phyloP scores from a whole-genome alignment of 75 land plant genomes.

The Isoetes taiwanensis region DNA sequence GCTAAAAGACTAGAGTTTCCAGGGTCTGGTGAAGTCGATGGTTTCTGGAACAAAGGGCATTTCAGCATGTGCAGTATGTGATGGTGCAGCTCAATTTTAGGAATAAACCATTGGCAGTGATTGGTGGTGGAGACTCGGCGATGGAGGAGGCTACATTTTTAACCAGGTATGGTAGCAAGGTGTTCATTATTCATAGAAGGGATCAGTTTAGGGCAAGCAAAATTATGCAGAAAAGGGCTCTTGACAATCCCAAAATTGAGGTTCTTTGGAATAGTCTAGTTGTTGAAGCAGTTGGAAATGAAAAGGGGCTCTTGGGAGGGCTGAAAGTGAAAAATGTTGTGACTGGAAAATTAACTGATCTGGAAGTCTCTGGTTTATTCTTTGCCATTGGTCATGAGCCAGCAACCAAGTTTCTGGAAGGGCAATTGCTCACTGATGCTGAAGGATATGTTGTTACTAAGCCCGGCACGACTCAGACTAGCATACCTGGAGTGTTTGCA shows the following conservation, averaged over 20 bases:
- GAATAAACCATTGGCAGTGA: slow-evolving; percentile 73
- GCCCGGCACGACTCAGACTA: slow-evolving; percentile 85
- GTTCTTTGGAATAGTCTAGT: slow-evolving; percentile 73
- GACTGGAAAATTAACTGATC: slow-evolving; percentile 36
- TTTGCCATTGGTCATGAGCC: slow-evolving; percentile 98
- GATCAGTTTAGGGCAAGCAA: slow-evolving; percentile 79
- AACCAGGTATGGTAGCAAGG: slow-evolving; percentile 83
- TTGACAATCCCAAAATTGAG: slow-evolving; percentile 78
- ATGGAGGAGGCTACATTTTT: slow-evolving; percentile 92
- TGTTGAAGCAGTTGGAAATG: slow-evolving; percentile 46
- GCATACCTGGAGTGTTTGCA: slow-evolving; percentile 70
- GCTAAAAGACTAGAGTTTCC: slow-evolving; percentile 61
- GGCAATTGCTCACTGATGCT: slow-evolving; percentile 60
- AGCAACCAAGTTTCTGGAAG: slow-evolving; percentile 77
- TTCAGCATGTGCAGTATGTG: slow-evolving; percentile 94
- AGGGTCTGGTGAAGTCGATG: slow-evolving; percentile 46
- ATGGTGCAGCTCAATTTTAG: slow-evolving; percentile 84
- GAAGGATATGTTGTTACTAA: slow-evolving; percentile 78
- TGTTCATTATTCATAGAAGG: slow-evolving; percentile 68
- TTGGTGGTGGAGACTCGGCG: slow-evolving; percentile 95
- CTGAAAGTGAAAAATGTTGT: slow-evolving; percentile 56
- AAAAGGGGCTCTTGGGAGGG: slow-evolving; percentile 33
- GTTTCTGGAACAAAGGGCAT: slow-evolving; percentile 79
- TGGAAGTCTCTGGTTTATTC: slow-evolving; percentile 74
- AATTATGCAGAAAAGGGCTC: slow-evolving; percentile 78